A percentile compares a stretch with the other conserved stretches of the same genome.
Evolutionary conservation across 164 flowering plant species (phyloP).

Genomic region (Brasenia schreberi): DNA sequence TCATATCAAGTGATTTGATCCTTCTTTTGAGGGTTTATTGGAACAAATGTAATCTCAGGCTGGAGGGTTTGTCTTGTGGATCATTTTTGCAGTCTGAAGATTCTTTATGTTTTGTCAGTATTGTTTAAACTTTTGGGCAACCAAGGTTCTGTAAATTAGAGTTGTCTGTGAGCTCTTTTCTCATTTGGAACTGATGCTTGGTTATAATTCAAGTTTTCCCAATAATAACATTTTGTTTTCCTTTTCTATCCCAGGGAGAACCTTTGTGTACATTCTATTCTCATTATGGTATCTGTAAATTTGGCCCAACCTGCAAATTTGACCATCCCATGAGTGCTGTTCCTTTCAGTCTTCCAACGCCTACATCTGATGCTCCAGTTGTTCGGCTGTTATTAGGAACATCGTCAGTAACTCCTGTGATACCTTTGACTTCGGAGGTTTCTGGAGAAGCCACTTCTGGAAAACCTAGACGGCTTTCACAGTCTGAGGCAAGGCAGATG

Average conservation of each 20-base stretch:
- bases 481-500: constrained; percentile 59
- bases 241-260: constrained; percentile 49
- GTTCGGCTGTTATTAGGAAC: constrained; percentile 49
- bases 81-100: too few relatives aligned
- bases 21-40: too few relatives aligned
- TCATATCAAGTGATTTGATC: too few relatives aligned
- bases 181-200: neutral
- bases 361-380: constrained; percentile 47
- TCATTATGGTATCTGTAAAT: constrained; percentile 94
- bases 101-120: too few relatives aligned
- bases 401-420: constrained; percentile 44
- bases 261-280: constrained; percentile 87
- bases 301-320: constrained; percentile 98
- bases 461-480: constrained; percentile 43
- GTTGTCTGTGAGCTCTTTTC: neutral
- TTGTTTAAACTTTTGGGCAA: too few relatives aligned
- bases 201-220: too few relatives aligned
- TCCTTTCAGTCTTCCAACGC: constrained; percentile 37
- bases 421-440: constrained; percentile 51
- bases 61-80: too few relatives aligned
- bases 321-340: constrained; percentile 85
- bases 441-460: constrained; percentile 45
- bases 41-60: too few relatives aligned
- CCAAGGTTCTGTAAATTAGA: neutral
- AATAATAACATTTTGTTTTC: neutral